Evolutionary conservation across 1,139 yeast species (phyloP).

Genomic region (Taiozyma onychis): DNA sequence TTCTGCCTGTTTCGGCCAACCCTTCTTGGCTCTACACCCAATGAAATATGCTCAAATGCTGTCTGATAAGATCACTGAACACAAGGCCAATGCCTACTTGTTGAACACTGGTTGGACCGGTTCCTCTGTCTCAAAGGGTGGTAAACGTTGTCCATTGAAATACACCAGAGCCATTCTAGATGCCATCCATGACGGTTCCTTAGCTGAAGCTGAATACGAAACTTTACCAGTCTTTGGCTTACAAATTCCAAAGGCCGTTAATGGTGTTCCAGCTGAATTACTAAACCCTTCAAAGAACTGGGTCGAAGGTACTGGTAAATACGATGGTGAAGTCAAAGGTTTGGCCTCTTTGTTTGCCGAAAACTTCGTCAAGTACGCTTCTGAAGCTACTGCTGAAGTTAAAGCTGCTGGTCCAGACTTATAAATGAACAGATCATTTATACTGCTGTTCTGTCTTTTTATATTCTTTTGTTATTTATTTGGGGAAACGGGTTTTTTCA

Average conservation of each 20-base stretch:
- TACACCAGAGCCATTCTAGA: conserved; percentile 97
- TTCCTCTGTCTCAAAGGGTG: conserved; percentile 86
- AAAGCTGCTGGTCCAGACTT: conserved; percentile 82
- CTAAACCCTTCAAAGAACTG: conserved; percentile 87
- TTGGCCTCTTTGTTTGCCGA: conserved; percentile 77
- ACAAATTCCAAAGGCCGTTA: conserved; percentile 76
- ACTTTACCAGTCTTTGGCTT: conserved; percentile 82
- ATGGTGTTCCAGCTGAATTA: conserved; percentile 78
- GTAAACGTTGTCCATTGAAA: conserved; percentile 95
- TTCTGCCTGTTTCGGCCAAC: conserved; percentile 99
- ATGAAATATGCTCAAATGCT: conserved; percentile 97
- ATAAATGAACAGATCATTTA: conserved; percentile 3
- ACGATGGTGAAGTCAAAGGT: conserved; percentile 60
- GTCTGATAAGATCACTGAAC: conserved; percentile 85
- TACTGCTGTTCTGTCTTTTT: background rate
- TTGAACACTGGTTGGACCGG: conserved; percentile 99
- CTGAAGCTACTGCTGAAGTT: conserved; percentile 81
- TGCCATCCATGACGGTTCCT: conserved; percentile 89
- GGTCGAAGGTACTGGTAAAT: conserved; percentile 67
- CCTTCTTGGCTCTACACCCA: conserved; percentile 97
- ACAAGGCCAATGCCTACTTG: conserved; percentile 93
- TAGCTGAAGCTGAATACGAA: conserved; percentile 77
- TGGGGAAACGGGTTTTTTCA: background rate
- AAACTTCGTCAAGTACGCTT: conserved; percentile 81
- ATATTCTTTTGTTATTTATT: background rate